Percentiles rank a stretch among this genome's conserved stretches.
These are phyloP conservation scores for Hypoxylon lenormandii DNA, from an alignment of 495 filamentous ascomycete species.

Conservation along the genomic window DNA sequence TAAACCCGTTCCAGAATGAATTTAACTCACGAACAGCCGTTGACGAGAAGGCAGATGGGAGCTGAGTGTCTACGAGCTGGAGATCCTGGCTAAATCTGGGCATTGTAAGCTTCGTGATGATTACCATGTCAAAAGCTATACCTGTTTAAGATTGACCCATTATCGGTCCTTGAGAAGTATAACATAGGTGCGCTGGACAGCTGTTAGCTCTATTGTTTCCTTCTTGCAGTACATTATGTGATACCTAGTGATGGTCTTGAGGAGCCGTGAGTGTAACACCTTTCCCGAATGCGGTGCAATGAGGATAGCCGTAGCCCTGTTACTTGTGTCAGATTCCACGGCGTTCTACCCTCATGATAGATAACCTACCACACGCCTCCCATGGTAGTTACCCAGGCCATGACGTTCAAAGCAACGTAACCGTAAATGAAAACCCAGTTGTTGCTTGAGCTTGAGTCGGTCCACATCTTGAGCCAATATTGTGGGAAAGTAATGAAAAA, in stretches of 20 bases:
- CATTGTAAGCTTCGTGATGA: conserved; percentile 3
- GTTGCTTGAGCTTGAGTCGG: conserved; percentile 33
- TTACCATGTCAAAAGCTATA: conserved; percentile 2
- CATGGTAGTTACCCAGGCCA: conserved; percentile 52
- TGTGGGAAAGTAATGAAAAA: conserved; percentile 57
- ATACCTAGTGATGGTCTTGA: conserved; percentile 32
- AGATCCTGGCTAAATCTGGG: conserved; percentile 45
- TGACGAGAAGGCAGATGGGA: conserved; percentile 38
- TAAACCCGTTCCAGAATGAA: not conserved
- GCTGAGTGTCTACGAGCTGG: conserved; percentile 38
- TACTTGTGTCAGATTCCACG: not conserved
- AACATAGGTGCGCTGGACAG: conserved; percentile 33
- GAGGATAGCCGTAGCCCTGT: conserved; percentile 30
- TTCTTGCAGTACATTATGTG: not conserved
- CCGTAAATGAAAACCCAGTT: conserved; percentile 48
- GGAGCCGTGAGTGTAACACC: conserved; percentile 25
- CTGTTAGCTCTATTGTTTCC: conserved; percentile 1
- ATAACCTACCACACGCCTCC: conserved; percentile 45
- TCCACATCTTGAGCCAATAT: conserved; percentile 59
- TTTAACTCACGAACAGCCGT: conserved; percentile 42
- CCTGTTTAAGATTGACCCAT: conserved; percentile 50
- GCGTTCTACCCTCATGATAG: not conserved
- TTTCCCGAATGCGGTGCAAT: conserved; percentile 41
- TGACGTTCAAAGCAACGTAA: conserved; percentile 46
- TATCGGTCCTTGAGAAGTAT: conserved; percentile 43